These are phyloP conservation scores for Xylaria sp. DNA, from an alignment of 2,329 filamentous ascomycete genomes.

Conservation along the genomic window DNA sequence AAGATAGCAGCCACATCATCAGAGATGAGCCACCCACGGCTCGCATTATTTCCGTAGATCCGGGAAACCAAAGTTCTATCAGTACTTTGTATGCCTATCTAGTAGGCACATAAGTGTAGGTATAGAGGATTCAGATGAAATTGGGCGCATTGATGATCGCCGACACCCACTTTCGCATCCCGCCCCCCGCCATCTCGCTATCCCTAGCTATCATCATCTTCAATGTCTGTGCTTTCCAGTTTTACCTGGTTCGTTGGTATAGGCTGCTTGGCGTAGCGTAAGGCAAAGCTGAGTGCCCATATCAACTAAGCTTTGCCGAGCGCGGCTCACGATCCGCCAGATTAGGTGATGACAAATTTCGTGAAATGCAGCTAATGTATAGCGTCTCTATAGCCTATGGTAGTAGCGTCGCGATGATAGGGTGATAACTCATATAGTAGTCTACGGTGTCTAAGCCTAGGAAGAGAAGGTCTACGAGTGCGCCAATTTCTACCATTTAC, in stretches of 20 bases:
- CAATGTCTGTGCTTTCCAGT: conserved; percentile 22
- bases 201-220: background rate
- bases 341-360: conserved; percentile 38
- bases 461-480: conserved; percentile 20
- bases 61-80: conserved; percentile 12
- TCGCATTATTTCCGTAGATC: conserved; percentile 31
- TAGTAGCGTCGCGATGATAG: conserved; percentile 32
- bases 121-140: conserved; percentile 18
- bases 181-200: conserved; percentile 19
- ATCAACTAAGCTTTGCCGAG: conserved; percentile 37
- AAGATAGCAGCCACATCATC: conserved; percentile 17
- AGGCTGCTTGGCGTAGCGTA: background rate
- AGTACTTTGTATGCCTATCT: background rate
- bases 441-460: background rate
- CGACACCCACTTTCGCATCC: conserved; percentile 17
- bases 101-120: background rate
- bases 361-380: conserved; percentile 21
- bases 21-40: conserved; percentile 32
- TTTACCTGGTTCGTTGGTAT: conserved; percentile 16
- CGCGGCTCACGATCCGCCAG: conserved; percentile 37
- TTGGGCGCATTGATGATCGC: conserved; percentile 32
- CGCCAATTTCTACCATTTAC: conserved; percentile 20
- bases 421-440: conserved; percentile 22
- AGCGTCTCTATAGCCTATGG: conserved; percentile 20
- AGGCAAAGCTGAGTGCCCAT: conserved; percentile 22